Base-by-base conservation (phyloP, 2,329 filamentous ascomycete species). In the Diplocarpon rosae region DNA sequence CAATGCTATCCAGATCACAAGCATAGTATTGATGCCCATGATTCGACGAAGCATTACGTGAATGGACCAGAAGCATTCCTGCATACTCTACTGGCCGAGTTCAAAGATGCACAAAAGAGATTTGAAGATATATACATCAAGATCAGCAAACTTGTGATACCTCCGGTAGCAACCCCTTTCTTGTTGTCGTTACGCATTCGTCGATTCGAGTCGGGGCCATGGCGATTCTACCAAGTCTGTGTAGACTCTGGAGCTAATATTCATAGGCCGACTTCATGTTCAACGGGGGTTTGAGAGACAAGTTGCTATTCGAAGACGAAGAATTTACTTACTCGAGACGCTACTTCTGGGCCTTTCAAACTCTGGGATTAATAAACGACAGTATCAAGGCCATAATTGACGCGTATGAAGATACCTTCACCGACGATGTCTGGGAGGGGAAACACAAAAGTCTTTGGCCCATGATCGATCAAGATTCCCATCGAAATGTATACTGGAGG, bases 341-440 rank as follows among this genome's bases (percentile, higher is more conserved):
- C 13, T 79, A 80, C 54, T 80, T 79, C 55, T 80, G 75, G 70
- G 75, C 73, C 0, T 77, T 72, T 53, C 76, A 78, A 59, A 75
- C 75, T 2, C 67, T 78, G 3, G 74, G 72, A 30, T 71, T 75
- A 29, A 71, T 79, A 53, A 78, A 76, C 52, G 72, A 75, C 39
- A 69, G 69, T 49, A 76, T 80, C 56, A 72, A 73, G 51, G 66
- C 70, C 27, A 78, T 78, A 67, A 65, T 76, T 9, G 65, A 72
- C 37, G 67, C 73, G 9, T 79, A 76, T 54, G 63, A 69, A 43
- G 70, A 76, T 42, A 75, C 69, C 2, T 79, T 80, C 55, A 75
- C 68, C 1, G 69, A 73, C 5, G 69, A 73, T 6, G 74, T 80
- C 32, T 80, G 75, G 75, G 65, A 68, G 30, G 75, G 76, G 9